Base-by-base conservation (phyloP, 768 basidiomycete genomes). In the Melanogaster broomeanus region DNA sequence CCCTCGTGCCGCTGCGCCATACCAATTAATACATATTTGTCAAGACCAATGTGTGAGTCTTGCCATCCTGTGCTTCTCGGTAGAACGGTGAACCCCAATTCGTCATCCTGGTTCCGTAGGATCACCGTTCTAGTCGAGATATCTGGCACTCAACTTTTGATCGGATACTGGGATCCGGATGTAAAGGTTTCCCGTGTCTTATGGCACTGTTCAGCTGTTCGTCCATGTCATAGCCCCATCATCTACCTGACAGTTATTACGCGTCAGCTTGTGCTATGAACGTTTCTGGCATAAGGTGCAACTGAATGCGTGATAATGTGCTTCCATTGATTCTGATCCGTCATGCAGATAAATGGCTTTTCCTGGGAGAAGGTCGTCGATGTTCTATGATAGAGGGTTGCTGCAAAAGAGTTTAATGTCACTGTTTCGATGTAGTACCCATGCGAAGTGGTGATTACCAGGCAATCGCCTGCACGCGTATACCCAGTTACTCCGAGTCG, bases 41-140 rank as follows among this genome's bases (percentile, higher is more conserved):
- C 25, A n/a, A 55, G 54, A 55, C 50, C 2, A 52, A 52, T 38
- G 54, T 45, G 54, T 52, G 40, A 41, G 55, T 45, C 13, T 22
- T 10, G 40, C 6, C 3, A 18, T 33, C 6, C 18, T 24, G 9
- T 22, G 21, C 19, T 16, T 18, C 19, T 10, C 22, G n/a, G n/a
- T n/a, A n/a, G n/a, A n/a, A 21, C 33, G 10, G 10, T 9, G 10
- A 30, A 42, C 18, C 6, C 3, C 16, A 25, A 25, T 2, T n/a
- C 7, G 13, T 16, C 33, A 9, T 33, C 12, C 28, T 16, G 6
- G 7, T 9, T 12, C 11, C 19, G 37, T 10, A 79, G 78, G n/a
- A 83, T 86, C 48, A 77, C 84, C 2, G 75, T 82, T 1, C 87
- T 87, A 8, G 82, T 84, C 22, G 88, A 90, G 70, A 77, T 92